Evolutionary conservation across 805 yeast species (phyloP), one percentile per base, ranked within the genome.

Genomic region (Pichia kluyveri): DNA sequence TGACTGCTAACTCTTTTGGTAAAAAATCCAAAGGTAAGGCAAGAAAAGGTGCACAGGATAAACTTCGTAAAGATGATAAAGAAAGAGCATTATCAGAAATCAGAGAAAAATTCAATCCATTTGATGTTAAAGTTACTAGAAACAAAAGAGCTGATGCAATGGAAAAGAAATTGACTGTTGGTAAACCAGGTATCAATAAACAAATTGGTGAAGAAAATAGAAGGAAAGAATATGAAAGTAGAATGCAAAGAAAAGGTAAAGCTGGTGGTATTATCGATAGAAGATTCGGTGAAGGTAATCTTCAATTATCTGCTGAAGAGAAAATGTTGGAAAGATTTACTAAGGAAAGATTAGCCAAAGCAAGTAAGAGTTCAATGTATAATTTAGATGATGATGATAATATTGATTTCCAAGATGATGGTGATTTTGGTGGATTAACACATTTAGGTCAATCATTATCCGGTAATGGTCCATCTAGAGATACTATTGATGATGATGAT

Each of bases 311-410:
- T n/a, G 81, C 81, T 12, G 98, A 93, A 65, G 96, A 93, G 56
- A 87, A 85, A 65, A 89, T 89, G 96, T 76, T 93, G 67, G 96
- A 85, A 61, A 81, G 99, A 69, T 93, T 88, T 70, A 86, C 96
- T 5, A 79, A 83, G 48, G 98, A 91, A 69, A 76, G 86, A 61
- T 95, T 88, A 63, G 59, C 74, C 17, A 75, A 76, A 50, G 62
- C 76, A 2, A 69, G 78, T n/a, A 81, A 75, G 55, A 69, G 73
- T 40, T 77, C 80, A 31, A 59, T 86, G 52, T 91, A 79, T 58
- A 83, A 86, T 60, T 76, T 90, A 45, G 91, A 86, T 30, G 93
- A 84, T 54, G 81, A 76, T 45, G 79, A 76, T 23, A 45, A 51
- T 28, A 43, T 47, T 19, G 53, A 49, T 47, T 42, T 38, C 26